Conservation (phyloP, 495 filamentous ascomycete genomes). For the Neurospora tetraspora region DNA sequence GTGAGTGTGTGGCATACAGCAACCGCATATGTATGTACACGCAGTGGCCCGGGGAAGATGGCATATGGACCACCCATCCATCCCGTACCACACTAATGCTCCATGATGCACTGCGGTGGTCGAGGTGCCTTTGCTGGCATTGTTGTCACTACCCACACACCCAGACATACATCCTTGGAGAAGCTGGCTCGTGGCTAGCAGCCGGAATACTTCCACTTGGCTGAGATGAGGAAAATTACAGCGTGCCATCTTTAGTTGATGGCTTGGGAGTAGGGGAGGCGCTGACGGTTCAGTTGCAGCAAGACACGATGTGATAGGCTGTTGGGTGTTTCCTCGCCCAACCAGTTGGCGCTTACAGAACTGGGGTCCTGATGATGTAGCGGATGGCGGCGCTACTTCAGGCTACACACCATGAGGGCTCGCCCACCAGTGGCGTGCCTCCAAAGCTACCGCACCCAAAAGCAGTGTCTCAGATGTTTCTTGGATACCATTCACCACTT, state of each 20-base stretch:
- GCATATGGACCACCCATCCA: neutral
- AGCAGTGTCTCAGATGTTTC: slow-evolving; percentile 40
- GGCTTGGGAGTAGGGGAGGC: slow-evolving; percentile 1
- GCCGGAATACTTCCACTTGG: slow-evolving; percentile 8
- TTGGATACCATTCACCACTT: slow-evolving; percentile 17
- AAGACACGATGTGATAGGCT: slow-evolving; percentile 35
- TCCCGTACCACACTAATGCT: neutral
- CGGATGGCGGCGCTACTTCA: slow-evolving; percentile 36
- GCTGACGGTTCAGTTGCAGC: slow-evolving; percentile 19
- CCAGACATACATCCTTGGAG: slow-evolving; percentile 6
- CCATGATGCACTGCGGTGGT: neutral
- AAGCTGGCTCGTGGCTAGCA: slow-evolving; percentile 14
- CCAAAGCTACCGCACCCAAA: slow-evolving; percentile 31
- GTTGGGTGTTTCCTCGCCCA: slow-evolving; percentile 22
- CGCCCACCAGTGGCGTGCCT: slow-evolving; percentile 34
- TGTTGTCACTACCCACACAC: slow-evolving; percentile 1
- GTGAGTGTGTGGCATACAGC: neutral
- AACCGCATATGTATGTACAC: neutral
- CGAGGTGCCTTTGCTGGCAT: neutral
- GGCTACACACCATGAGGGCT: slow-evolving; percentile 18
- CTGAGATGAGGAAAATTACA: neutral
- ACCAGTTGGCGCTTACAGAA: slow-evolving; percentile 45
- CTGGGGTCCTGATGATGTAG: slow-evolving; percentile 30
- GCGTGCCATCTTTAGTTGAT: slow-evolving; percentile 1
- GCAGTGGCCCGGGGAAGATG: neutral